Percentiles rank a stretch among this genome's conserved stretches.
phyloP scores from a whole-genome alignment of 2,329 filamentous ascomycete genomes.

The Fragosphaeria purpurea region DNA sequence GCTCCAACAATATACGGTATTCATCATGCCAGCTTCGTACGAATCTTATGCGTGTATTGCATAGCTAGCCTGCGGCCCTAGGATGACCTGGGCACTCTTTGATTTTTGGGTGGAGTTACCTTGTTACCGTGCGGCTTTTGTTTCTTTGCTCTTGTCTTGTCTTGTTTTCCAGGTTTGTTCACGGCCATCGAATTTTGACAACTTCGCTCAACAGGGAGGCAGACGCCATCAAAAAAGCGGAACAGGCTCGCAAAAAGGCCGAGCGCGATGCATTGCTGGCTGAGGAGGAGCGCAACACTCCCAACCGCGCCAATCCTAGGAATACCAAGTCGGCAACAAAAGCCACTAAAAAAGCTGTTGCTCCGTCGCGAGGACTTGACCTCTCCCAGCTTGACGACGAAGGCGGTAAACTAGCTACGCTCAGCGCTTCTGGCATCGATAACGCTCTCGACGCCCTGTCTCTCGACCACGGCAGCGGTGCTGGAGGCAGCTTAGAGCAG shows the following conservation, averaged over 20 bases:
- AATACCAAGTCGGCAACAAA: conserved; percentile 58
- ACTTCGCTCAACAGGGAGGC: conserved; percentile 51
- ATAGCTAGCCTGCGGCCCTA: too few relatives aligned
- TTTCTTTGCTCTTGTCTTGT: neutral
- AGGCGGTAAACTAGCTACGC: conserved; percentile 37
- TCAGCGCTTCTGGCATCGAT: conserved; percentile 84
- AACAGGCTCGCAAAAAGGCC: conserved; percentile 79
- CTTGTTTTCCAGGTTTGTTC: neutral
- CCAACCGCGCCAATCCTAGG: conserved; percentile 52
- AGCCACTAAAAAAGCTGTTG: conserved; percentile 34
- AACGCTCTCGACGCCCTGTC: conserved; percentile 83
- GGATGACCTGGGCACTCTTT: too few relatives aligned
- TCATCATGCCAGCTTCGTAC: too few relatives aligned
- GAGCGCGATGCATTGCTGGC: conserved; percentile 75
- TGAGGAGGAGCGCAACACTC: conserved; percentile 65
- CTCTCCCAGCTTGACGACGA: conserved; percentile 59
- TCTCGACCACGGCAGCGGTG: conserved; percentile 31
- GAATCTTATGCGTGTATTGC: too few relatives aligned
- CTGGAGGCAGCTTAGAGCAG: conserved; percentile 39
- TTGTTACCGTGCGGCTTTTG: too few relatives aligned
- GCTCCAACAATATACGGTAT: too few relatives aligned
- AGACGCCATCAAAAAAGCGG: conserved; percentile 73
- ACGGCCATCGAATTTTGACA: too few relatives aligned
- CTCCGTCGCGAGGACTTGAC: conserved; percentile 54
- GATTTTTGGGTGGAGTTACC: too few relatives aligned